A percentile compares a stretch with the other conserved stretches of the same genome.
Evolutionary conservation across 2,329 filamentous ascomycete genomes (phyloP).

Genomic region (Metarhizium robertsii): DNA sequence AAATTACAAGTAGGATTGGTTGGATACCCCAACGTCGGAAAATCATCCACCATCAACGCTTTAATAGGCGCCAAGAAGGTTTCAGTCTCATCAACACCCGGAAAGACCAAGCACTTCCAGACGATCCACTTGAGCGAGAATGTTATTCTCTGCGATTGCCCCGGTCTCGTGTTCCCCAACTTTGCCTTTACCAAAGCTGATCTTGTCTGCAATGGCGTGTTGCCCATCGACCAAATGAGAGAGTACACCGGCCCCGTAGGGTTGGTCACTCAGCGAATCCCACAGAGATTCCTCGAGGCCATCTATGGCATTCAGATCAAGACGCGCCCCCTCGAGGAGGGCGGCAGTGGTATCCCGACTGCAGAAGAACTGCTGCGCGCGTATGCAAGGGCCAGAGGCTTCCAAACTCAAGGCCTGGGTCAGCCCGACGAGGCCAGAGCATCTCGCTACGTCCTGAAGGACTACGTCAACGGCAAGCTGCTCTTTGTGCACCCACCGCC

Average conservation of each 20-base stretch:
- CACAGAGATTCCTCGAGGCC: conserved; percentile 80
- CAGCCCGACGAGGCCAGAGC: conserved; percentile 91
- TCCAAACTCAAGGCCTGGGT: conserved; percentile 79
- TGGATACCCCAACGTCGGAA: conserved; percentile 97
- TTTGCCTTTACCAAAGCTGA: conserved; percentile 96
- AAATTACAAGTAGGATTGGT: conserved; percentile 91
- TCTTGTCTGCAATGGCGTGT: conserved; percentile 85
- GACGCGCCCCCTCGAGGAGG: conserved; percentile 76
- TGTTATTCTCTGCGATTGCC: conserved; percentile 93
- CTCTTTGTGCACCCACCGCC: conserved; percentile 88
- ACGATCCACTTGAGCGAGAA: conserved; percentile 88
- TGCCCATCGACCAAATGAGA: conserved; percentile 92
- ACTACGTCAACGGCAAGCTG: conserved; percentile 94
- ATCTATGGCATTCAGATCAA: conserved; percentile 88
- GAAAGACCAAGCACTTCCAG: conserved; percentile 99
- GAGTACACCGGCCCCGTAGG: conserved; percentile 83
- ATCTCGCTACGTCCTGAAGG: conserved; percentile 82
- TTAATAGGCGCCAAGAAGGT: conserved; percentile 98
- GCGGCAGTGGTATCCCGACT: conserved; percentile 79
- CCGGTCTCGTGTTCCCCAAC: conserved; percentile 96
- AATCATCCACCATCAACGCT: conserved; percentile 98
- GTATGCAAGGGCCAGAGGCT: conserved; percentile 83
- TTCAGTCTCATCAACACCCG: conserved; percentile 91
- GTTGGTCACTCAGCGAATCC: conserved; percentile 77
- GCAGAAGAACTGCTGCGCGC: conserved; percentile 76